Base-by-base conservation (phyloP, 345 rosid genomes). In the Dipteronia dyeriana region DNA sequence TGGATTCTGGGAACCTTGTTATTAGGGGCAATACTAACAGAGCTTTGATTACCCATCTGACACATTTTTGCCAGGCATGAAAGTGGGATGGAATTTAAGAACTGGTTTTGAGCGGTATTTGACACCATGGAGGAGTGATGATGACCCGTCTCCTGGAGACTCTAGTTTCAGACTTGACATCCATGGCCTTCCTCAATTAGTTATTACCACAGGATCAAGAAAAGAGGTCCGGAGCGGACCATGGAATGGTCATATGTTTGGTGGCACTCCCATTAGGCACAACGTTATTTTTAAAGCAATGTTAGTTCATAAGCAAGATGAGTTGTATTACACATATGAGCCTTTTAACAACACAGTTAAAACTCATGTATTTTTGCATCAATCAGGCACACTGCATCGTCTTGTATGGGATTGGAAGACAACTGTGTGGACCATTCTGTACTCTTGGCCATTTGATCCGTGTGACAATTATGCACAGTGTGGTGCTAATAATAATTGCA, bases 1-100 rank as follows among this genome's bases (percentile, higher is more conserved):
- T 81, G 43, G 85, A 86, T 13, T 51, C 86, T 5, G 88, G 90
- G 43, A 88, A 90, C 54, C 80, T 90, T 3, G 85, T 89, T 23
- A 62, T 85, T 5, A 78, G 77, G 66, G 85, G 80, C 1, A 43
- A 12, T 38, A 22, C 7, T 43, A 45, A 22, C 60, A 86, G 73
- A 64, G 68, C 71, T 87, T 87, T 45, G 90, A 85, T 71, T 1
- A 77, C n/a, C 88, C 86, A 11, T 77, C 85, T 0, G 79, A 83
- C 66, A 85, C 82, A 51, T 10, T 83, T 23, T 75, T 87, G 38
- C 80, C 87, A 0, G 88, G 76, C 31, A 87, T 87, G 90, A 87
- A 83, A 49, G 9, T 85, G 5, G 84, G 78, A 19, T 79, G 85
- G 90, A 25, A 73, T 69, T 65, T 80, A 25, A 49, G 34, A 19